Base-by-base conservation (phyloP, 2,329 filamentous ascomycete genomes). In the Verticillium nonalfalfae region DNA sequence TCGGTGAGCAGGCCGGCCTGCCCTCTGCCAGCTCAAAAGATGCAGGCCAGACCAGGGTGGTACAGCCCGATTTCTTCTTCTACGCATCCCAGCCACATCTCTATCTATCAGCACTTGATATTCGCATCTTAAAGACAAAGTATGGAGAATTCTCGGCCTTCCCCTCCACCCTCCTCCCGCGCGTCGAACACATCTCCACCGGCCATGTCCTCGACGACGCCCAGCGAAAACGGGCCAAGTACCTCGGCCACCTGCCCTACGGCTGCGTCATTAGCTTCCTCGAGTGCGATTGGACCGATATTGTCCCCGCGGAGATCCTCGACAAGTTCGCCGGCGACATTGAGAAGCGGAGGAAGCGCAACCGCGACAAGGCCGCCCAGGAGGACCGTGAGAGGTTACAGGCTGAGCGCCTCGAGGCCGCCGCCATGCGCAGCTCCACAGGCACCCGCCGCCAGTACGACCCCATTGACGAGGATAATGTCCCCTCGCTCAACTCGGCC, bases 231-330 rank as follows among this genome's bases (percentile, higher is more conserved):
- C 85, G 92, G 36, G 88, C 91, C 60, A 96, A 95, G 72, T 97
- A 97, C 66, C 82, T 97, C 3, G 86, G 86, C 1, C 93, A 97
- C 73, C 81, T 97, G 6, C 93, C 93, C 0, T 87, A 90, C 58
- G 93, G 93, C n/a, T 97, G 93, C 72, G 89, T 96, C 66, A 90
- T 97, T 52, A 92, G 84, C 66, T 97, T 97, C 69, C 75, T 97
- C 1, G 93, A 97, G 75, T 97, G 93, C 70, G 93, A 97, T 73
- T 97, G 93, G 93, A 93, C 91, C 3, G 93, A 96, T 66, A 90
- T 95, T 40, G 90, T 97, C 5, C 83, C 87, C 3, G 81, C 87
- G 1, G 88, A 91, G 58, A 83, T 91, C 3, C 79, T 97, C n/a
- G 86, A 86, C 45, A 82, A 83, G 1, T 97, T 97, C 74, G 79